Evolutionary conservation across 352 stramenopile genomes (phyloP).

Genomic region (Peronospora destructor): DNA sequence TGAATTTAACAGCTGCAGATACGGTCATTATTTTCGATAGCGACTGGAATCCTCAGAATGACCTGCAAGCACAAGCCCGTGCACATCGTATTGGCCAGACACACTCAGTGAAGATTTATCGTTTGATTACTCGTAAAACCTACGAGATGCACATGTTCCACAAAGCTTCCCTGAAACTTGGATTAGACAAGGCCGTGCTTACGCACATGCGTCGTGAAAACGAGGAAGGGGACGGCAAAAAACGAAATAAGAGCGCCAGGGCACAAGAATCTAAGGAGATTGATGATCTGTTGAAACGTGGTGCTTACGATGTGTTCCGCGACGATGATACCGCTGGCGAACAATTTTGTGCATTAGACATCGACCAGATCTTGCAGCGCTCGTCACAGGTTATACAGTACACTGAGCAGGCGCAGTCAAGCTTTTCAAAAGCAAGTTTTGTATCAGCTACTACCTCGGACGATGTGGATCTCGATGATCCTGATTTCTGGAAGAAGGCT

Average conservation of each 20-base stretch:
- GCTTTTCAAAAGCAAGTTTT: constrained; percentile 91
- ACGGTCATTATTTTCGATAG: constrained; percentile 98
- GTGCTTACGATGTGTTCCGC: constrained; percentile 89
- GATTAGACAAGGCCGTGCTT: constrained; percentile 90
- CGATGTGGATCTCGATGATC: constrained; percentile 97
- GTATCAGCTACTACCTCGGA: constrained; percentile 84
- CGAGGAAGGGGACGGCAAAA: constrained; percentile 66
- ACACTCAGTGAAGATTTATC: constrained; percentile 87
- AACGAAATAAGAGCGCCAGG: constrained; percentile 72
- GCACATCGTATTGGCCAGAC: constrained; percentile 90
- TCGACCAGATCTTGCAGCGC: constrained; percentile 95
- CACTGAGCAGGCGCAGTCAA: constrained; percentile 73
- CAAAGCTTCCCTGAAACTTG: constrained; percentile 88
- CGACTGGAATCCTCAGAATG: constrained; percentile 97
- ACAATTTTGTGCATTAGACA: constrained; percentile 95
- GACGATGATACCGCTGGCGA: constrained; percentile 88
- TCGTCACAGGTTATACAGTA: constrained; percentile 85
- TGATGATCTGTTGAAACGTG: constrained; percentile 87
- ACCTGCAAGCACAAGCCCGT: constrained; percentile 91
- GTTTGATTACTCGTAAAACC: constrained; percentile 87
- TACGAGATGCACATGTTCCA: constrained; percentile 95
- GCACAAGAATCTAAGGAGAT: constrained; percentile 87
- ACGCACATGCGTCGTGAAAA: constrained; percentile 88
- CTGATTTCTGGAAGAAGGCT: constrained; percentile 99
- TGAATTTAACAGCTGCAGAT: constrained; percentile 91